These are phyloP conservation scores for Aethionema arabicum DNA, from an alignment of 345 rosid species.

Conservation along the genomic window DNA sequence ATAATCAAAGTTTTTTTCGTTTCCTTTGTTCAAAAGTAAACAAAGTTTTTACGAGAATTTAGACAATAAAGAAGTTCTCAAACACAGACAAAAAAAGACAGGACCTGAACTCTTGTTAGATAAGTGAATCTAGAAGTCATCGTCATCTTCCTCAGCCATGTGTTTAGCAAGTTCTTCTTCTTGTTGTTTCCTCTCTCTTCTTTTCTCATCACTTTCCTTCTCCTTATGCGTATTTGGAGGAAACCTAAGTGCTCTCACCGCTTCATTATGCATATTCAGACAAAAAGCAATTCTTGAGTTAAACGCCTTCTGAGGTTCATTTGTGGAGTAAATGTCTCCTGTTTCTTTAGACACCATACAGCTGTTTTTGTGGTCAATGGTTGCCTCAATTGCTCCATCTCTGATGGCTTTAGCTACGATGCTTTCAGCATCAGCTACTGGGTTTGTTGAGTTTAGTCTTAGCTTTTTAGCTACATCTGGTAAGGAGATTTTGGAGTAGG, in stretches of 20 bases:
- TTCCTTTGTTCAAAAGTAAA: too few relatives aligned
- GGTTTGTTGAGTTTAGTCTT: slow-evolving; percentile 55
- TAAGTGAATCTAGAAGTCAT: slow-evolving; percentile 49
- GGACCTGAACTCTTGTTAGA: not conserved
- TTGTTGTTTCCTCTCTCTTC: slow-evolving; percentile 81
- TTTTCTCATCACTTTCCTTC: slow-evolving; percentile 80
- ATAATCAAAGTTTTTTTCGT: too few relatives aligned
- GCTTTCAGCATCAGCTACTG: slow-evolving; percentile 81
- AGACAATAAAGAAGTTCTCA: too few relatives aligned
- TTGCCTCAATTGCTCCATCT: slow-evolving; percentile 88
- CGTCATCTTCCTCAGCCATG: slow-evolving; percentile 92
- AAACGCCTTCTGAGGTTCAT: slow-evolving; percentile 84
- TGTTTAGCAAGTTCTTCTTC: slow-evolving; percentile 87
- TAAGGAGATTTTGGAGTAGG: slow-evolving; percentile 70
- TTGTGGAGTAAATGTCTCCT: slow-evolving; percentile 83
- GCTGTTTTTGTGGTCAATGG: slow-evolving; percentile 64
- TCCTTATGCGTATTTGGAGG: slow-evolving; percentile 77
- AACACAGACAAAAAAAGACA: too few relatives aligned
- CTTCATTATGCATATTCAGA: slow-evolving; percentile 89
- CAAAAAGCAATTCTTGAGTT: slow-evolving; percentile 87
- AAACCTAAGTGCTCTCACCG: slow-evolving; percentile 66
- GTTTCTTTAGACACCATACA: slow-evolving; percentile 87
- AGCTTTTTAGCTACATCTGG: slow-evolving; percentile 66
- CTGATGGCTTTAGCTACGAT: slow-evolving; percentile 80
- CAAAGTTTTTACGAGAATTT: too few relatives aligned